Percentiles rank a stretch among this genome's conserved stretches.
phyloP scores from a whole-genome alignment of 306 rosid species.

The Cucurbita argyrosperma region DNA sequence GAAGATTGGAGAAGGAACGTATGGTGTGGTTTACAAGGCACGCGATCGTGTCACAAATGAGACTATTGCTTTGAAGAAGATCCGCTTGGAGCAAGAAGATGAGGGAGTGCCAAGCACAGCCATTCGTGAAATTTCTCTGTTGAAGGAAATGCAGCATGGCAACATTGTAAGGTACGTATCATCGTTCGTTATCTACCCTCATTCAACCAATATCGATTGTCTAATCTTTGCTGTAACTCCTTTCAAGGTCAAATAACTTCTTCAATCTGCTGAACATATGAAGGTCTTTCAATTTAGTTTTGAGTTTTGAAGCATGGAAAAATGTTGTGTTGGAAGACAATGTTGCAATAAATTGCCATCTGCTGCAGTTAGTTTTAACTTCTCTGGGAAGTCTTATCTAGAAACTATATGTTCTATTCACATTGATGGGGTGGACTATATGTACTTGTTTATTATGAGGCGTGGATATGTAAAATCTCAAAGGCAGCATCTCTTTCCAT shows the following conservation, averaged over 20 bases:
- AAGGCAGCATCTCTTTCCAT: not conserved
- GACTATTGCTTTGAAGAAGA: slow-evolving; percentile 78
- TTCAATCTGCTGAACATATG: not conserved
- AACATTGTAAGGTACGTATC: slow-evolving; percentile 64
- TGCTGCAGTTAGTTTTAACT: not conserved
- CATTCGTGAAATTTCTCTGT: slow-evolving; percentile 73
- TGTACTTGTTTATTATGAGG: not conserved
- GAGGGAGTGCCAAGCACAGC: slow-evolving; percentile 94
- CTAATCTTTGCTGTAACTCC: not conserved
- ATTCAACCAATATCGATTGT: not conserved
- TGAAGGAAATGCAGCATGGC: slow-evolving; percentile 85
- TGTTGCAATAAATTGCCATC: not conserved
- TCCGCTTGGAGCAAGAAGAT: slow-evolving; percentile 87
- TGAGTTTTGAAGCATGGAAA: not conserved
- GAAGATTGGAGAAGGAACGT: slow-evolving; percentile 90
- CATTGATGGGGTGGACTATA: not conserved
- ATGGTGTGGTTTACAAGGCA: slow-evolving; percentile 90
- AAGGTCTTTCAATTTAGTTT: not conserved
- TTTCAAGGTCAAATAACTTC: not conserved
- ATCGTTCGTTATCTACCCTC: not conserved
- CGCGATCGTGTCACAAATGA: slow-evolving; percentile 66
- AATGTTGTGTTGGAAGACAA: not conserved
- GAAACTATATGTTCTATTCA: not conserved
- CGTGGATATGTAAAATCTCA: not conserved
- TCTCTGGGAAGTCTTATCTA: not conserved